Percentiles rank a stretch among this genome's conserved stretches.
Conservation (phyloP, 345 rosid genomes). For the Rubroshorea leprosula region DNA sequence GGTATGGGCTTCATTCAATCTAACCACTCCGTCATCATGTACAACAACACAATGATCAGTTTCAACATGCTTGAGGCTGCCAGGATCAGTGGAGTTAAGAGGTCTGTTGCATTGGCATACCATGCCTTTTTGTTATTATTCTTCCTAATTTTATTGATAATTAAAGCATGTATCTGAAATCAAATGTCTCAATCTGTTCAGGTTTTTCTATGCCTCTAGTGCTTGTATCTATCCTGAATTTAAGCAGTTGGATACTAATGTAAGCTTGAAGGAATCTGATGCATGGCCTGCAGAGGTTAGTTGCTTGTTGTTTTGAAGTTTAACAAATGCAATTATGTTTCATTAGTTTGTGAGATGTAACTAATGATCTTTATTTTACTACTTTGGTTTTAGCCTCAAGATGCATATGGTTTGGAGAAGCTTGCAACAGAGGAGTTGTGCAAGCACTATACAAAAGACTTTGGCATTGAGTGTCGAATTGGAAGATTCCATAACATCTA, state of each 20-base stretch:
- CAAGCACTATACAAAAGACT: conserved; percentile 94
- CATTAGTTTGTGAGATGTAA: conserved; percentile 1
- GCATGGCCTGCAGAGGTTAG: conserved; percentile 99
- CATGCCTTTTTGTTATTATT: not conserved
- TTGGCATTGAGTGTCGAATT: conserved; percentile 86
- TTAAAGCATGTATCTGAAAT: not conserved
- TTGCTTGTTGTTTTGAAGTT: conserved; percentile 11
- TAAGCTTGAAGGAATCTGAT: conserved; percentile 97
- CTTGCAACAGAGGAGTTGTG: conserved; percentile 97
- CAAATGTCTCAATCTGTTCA: conserved; percentile 22
- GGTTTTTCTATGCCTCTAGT: conserved; percentile 99
- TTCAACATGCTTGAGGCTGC: conserved; percentile 97
- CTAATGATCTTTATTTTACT: not conserved
- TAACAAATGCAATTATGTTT: not conserved
- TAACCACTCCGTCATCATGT: conserved; percentile 96
- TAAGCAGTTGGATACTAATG: conserved; percentile 95
- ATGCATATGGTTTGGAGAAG: conserved; percentile 99
- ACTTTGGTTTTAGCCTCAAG: conserved; percentile 78
- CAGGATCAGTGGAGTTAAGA: conserved; percentile 82
- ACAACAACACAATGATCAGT: conserved; percentile 98
- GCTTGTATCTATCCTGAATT: conserved; percentile 99
- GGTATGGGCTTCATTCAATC: conserved; percentile 99
- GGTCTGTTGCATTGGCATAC: conserved; percentile 33
- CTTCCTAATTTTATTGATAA: not conserved
- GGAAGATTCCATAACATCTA: conserved; percentile 98